Conservation (phyloP, 495 filamentous ascomycete species). For the Durotheca rogersii region DNA sequence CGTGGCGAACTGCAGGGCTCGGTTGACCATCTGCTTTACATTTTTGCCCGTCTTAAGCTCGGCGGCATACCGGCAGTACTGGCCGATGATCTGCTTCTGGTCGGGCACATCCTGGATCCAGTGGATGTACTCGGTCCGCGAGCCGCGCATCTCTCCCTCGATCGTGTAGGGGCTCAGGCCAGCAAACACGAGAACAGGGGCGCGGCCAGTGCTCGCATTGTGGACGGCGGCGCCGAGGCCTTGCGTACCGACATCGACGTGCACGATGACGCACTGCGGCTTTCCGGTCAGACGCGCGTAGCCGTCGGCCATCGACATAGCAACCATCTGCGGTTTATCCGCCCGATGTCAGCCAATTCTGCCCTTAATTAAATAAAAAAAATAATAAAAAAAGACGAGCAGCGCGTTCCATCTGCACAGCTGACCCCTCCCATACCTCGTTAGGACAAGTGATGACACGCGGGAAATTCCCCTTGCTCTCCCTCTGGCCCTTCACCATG, state of each 20-base stretch:
- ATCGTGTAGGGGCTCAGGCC: conserved; percentile 86
- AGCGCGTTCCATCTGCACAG: neutral
- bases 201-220: conserved; percentile 82
- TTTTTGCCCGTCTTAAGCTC: conserved; percentile 92
- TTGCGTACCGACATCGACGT: conserved; percentile 96
- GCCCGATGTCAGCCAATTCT: conserved; percentile 2
- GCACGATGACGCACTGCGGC: conserved; percentile 89
- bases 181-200: conserved; percentile 87
- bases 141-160: conserved; percentile 87
- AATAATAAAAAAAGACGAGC: too few species aligned
- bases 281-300: conserved; percentile 84
- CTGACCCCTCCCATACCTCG: conserved; percentile 53
- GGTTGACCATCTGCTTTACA: conserved; percentile 93
- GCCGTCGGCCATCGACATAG: conserved; percentile 94
- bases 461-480: conserved; percentile 68
- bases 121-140: conserved; percentile 92
- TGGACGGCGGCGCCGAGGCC: conserved; percentile 86
- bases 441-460: conserved; percentile 92
- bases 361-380: too few species aligned
- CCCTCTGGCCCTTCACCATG: conserved; percentile 83
- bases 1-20: conserved; percentile 82
- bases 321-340: conserved; percentile 81
- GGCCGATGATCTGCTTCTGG: conserved; percentile 84
- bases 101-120: conserved; percentile 98
- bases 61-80: conserved; percentile 90